These are phyloP conservation scores for Ambrosiella cleistominuta DNA, from an alignment of 2,329 filamentous ascomycete genomes.

Conservation along the genomic window DNA sequence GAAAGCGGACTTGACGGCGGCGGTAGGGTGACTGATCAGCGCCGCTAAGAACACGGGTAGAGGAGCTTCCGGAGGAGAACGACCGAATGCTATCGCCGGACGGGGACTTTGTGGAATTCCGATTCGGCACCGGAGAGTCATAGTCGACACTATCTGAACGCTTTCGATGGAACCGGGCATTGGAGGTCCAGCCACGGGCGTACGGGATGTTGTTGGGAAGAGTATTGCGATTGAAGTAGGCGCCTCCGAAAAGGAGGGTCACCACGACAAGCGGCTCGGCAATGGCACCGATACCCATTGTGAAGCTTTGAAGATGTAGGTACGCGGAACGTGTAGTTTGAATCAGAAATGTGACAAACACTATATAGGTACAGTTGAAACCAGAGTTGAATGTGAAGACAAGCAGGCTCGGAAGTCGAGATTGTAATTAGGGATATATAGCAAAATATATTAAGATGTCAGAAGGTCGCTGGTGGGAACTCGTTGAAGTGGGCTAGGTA, in stretches of 20 bases:
- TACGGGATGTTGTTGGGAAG: constrained; percentile 12
- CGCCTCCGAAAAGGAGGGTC: constrained; percentile 26
- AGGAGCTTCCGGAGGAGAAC: constrained; percentile 12
- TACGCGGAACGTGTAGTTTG: background rate
- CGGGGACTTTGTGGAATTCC: constrained; percentile 10
- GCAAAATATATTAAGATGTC: background rate
- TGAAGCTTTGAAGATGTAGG: constrained; percentile 3
- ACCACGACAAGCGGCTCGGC: constrained; percentile 27
- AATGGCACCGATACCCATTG: constrained; percentile 25
- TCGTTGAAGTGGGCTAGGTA: background rate
- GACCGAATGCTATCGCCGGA: constrained; percentile 12
- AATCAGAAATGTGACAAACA: background rate
- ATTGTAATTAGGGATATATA: background rate
- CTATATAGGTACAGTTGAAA: background rate
- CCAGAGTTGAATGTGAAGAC: background rate
- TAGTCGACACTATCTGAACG: constrained; percentile 14
- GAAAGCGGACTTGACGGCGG: constrained; percentile 14
- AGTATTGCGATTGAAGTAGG: constrained; percentile 26
- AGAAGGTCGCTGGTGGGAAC: background rate
- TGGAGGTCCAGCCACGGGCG: constrained; percentile 11
- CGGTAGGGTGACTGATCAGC: constrained; percentile 14
- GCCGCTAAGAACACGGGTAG: constrained; percentile 11
- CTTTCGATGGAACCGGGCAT: constrained; percentile 13
- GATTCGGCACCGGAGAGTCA: constrained; percentile 1
- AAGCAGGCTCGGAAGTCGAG: background rate